Percentiles rank a stretch among this genome's conserved stretches.
phyloP scores from a whole-genome alignment of 352 stramenopile species.

The Phytophthora gonapodyides region DNA sequence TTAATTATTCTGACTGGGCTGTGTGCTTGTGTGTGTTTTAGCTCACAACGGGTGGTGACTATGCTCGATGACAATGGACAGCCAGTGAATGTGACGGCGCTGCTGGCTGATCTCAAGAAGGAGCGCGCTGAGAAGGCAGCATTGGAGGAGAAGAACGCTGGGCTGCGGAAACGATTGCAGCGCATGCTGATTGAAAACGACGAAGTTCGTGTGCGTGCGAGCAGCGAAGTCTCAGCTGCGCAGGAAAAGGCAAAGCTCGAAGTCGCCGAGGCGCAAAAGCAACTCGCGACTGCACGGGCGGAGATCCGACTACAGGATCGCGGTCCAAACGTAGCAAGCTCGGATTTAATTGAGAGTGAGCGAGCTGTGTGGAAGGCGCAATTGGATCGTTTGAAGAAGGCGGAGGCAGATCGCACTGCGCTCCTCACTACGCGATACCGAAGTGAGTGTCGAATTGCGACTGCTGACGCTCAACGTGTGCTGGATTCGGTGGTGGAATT shows the following conservation, averaged over 20 bases:
- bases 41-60: conserved; percentile 23
- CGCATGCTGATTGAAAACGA: conserved; percentile 82
- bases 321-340: conserved; percentile 48
- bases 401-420: conserved; percentile 51
- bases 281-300: conserved; percentile 46
- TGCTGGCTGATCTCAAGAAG: conserved; percentile 65
- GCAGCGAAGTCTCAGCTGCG: conserved; percentile 45
- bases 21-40: conserved; percentile 11
- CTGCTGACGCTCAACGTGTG: conserved; percentile 52
- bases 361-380: conserved; percentile 46
- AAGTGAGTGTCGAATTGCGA: conserved; percentile 62
- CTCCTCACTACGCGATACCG: conserved; percentile 53
- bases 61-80: conserved; percentile 33
- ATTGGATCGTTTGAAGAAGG: conserved; percentile 53
- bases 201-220: conserved; percentile 63
- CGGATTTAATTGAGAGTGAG: conserved; percentile 62
- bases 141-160: conserved; percentile 71
- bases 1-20: neutral
- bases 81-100: conserved; percentile 48
- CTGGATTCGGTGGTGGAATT: conserved; percentile 51
- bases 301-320: conserved; percentile 67
- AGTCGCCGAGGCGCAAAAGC: conserved; percentile 50
- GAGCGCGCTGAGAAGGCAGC: conserved; percentile 50
- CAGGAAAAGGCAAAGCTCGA: conserved; percentile 60
- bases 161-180: conserved; percentile 70